Conservation (phyloP, 1,284 basidiomycete species). For the Tilletiopsis washingtonensis region DNA sequence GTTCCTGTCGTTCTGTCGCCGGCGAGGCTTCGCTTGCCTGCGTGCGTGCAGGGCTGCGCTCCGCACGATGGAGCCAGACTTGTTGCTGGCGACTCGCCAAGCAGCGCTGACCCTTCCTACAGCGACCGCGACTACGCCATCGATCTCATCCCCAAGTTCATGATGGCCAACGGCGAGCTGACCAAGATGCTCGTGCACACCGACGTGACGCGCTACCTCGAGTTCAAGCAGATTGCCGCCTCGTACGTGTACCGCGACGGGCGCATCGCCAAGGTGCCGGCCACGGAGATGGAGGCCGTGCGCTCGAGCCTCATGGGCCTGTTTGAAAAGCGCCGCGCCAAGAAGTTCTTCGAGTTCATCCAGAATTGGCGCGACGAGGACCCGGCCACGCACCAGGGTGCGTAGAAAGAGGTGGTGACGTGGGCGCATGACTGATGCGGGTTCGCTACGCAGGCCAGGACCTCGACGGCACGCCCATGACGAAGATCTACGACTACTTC, state of each 20-base stretch:
- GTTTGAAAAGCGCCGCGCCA: conserved; percentile 95
- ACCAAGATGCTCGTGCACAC: conserved; percentile 98
- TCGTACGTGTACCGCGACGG: conserved; percentile 96
- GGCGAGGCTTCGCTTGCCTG: too few relatives aligned
- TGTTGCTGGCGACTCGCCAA: too few relatives aligned
- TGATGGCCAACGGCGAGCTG: conserved; percentile 95
- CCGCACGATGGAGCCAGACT: too few relatives aligned
- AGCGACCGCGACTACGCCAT: conserved; percentile 46
- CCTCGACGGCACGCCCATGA: conserved; percentile 41
- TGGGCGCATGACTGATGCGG: neutral
- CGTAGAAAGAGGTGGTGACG: conserved; percentile 1
- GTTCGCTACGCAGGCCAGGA: conserved; percentile 16
- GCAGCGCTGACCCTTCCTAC: too few relatives aligned
- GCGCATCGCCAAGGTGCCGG: conserved; percentile 93
- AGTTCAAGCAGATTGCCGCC: conserved; percentile 99
- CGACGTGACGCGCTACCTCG: conserved; percentile 95
- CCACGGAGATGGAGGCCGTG: conserved; percentile 95
- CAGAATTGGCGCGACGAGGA: conserved; percentile 93
- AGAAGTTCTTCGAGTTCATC: conserved; percentile 97
- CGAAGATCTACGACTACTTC: conserved; percentile 80
- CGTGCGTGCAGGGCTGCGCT: too few relatives aligned
- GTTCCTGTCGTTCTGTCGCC: too few relatives aligned
- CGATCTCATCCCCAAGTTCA: conserved; percentile 52
- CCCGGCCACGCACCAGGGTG: conserved; percentile 88
- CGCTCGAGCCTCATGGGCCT: conserved; percentile 91